Evolutionary conservation across 148 eudicot genomes (phyloP).

Genomic region (Rhododendron henanense): DNA sequence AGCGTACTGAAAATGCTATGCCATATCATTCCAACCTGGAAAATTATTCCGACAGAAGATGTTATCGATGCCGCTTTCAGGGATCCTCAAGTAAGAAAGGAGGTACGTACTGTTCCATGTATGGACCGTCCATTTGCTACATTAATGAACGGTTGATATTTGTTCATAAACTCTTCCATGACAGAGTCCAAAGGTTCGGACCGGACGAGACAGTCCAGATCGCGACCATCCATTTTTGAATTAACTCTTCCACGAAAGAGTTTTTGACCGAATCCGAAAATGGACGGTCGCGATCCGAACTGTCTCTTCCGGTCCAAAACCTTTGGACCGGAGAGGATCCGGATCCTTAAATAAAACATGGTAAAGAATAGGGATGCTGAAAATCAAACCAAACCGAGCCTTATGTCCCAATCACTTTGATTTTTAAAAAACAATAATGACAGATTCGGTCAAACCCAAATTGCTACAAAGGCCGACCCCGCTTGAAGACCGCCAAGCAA

Average conservation of each 20-base stretch:
- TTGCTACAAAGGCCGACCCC: conserved; percentile 77
- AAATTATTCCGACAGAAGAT: conserved; percentile 66
- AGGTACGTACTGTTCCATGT: conserved; percentile 30
- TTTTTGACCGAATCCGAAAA: too few relatives aligned
- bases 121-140: too few relatives aligned
- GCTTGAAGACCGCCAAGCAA: conserved; percentile 59
- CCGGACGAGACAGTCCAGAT: too few relatives aligned
- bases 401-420: too few relatives aligned
- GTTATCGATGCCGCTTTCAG: conserved; percentile 68
- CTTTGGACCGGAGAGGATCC: background rate
- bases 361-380: background rate
- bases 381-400: too few relatives aligned
- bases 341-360: background rate
- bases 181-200: too few relatives aligned
- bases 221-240: too few relatives aligned
- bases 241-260: too few relatives aligned
- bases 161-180: too few relatives aligned
- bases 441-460: conserved; percentile 71
- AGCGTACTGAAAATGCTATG: conserved; percentile 40
- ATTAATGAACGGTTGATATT: too few relatives aligned
- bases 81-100: conserved; percentile 52
- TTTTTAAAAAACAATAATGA: background rate
- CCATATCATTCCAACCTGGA: conserved; percentile 67
- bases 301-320: background rate
- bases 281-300: background rate